Base-by-base conservation (phyloP, 2,329 filamentous ascomycete species). In the Colletotrichum lentis region DNA sequence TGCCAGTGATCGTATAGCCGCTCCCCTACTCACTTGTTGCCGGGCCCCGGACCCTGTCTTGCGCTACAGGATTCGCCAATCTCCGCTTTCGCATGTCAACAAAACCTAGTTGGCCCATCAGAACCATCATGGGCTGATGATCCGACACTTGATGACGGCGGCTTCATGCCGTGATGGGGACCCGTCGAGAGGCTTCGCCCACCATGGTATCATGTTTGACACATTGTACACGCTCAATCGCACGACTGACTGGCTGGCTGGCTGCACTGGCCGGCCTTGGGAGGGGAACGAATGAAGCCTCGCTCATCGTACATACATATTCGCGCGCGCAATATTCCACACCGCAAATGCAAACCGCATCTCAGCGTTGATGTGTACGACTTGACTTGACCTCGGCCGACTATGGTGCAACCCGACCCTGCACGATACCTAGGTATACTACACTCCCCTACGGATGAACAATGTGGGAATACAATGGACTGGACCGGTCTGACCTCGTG, bases 1-100 rank as follows among this genome's bases (percentile, higher is more conserved):
- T 43, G 60, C 44, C 52, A n/a, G 8, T 31, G 27, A 52, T 46
- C 55, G 54, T 43, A 27, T 27, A 35, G 41, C 5, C 16, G 8
- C 39, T 46, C 61, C 50, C 65, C 43, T 56, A 65, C 65, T 60
- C 62, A 65, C 65, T 65, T 64, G 27, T 37, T 61, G 56, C 50
- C 66, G 50, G 6, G 56, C 66, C 66, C 62, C 27, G 66, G 66
- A 65, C 66, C 66, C 65, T 66, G 66, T 61, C 55, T 56, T 37
- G 66, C 66, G 62, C 66, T 37, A 68, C 62, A 31, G 27, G 27
- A 31, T 55, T 35, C 43, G 43, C 53, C 20, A 27, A 52, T 50
- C 62, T 65, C 65, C 65, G 65, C 65, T 68, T 49, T 68, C 50
- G 55, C 66, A 68, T 55, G 50, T 61, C 55, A 60, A 65, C 44